Base-by-base conservation (phyloP, 176 grass and related monocot genomes). In the Rhynchospora tenuis region DNA sequence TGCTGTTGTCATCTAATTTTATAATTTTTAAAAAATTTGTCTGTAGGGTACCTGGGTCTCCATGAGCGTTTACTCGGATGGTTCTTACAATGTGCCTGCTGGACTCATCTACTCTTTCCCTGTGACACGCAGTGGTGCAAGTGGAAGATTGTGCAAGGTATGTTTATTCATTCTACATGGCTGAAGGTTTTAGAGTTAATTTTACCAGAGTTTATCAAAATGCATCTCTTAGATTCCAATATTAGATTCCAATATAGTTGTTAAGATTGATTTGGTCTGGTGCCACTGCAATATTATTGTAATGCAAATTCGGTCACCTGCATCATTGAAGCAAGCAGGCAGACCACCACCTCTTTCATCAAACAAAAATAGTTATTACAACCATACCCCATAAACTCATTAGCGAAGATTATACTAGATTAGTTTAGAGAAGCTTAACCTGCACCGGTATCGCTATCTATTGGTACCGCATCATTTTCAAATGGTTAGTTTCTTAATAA, bases 51-150 rank as follows among this genome's bases (percentile, higher is more conserved):
- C 91, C 70, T 99, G 76, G 86, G 97, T 96, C 87, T 99, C 97
- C 64, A 99, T 96, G 93, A 91, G 97, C 9, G 97, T 93, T 22
- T 96, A 96, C 83, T 96, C 93, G 26, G 97, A 99, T 85, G 93
- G 93, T 60, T 99, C 97, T 6, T 99, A 99, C 0, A 86, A 89
- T 88, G 91, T 99, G n/a, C 97, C 93, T 9, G 89, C 89, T 83
- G 93, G 97, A 33, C 88, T 99, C 7, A 99, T 99, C 57, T 99
- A 99, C 85, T 96, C 93, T 59, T 99, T 93, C 88, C 97, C 97
- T 64, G 93, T 96, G n/a, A 96, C 88, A 51, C 93, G 93, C 86
- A 78, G 74, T 11, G 86, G 63, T 80, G 89, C 60, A 91, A 99
- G 81, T 99, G 93, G 93, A 94, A 81, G 24, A 93, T 96, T 7